Percentiles rank a stretch among this genome's conserved stretches.
Conservation (phyloP, 495 filamentous ascomycete species). For the Penicillium salamii region DNA sequence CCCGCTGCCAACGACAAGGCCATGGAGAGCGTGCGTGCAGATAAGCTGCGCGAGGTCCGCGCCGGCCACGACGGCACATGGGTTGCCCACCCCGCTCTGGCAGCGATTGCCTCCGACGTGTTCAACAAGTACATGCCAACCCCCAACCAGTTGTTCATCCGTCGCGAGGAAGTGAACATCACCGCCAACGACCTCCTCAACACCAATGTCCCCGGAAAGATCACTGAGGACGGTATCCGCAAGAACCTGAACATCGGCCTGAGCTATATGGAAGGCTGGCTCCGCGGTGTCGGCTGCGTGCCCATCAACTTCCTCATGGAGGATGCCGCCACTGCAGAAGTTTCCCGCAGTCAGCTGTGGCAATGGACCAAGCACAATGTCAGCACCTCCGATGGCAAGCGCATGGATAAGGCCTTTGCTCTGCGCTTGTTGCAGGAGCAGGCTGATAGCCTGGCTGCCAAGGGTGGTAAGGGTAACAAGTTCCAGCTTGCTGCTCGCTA, state of each 20-base stretch:
- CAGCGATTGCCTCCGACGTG: conserved; percentile 81
- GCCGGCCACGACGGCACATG: conserved; percentile 96
- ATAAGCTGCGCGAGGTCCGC: conserved; percentile 94
- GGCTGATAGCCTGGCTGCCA: conserved; percentile 67
- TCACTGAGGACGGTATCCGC: conserved; percentile 94
- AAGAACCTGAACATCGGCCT: conserved; percentile 98
- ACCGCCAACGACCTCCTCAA: conserved; percentile 90
- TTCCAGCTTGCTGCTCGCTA: conserved; percentile 88
- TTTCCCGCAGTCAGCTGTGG: conserved; percentile 89
- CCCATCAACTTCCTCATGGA: conserved; percentile 99
- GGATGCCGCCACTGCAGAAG: conserved; percentile 96
- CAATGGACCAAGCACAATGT: conserved; percentile 91
- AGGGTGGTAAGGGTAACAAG: conserved; percentile 87
- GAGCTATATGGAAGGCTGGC: conserved; percentile 98
- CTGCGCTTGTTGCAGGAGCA: conserved; percentile 85
- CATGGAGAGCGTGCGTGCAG: conserved; percentile 88
- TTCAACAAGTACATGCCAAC: conserved; percentile 99
- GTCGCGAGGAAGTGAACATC: conserved; percentile 86
- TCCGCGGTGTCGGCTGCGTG: conserved; percentile 90
- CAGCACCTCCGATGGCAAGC: conserved; percentile 83
- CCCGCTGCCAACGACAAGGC: conserved; percentile 85
- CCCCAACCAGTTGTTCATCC: conserved; percentile 90
- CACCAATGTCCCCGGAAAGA: conserved; percentile 92
- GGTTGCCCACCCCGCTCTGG: conserved; percentile 96
- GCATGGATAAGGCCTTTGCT: conserved; percentile 87